Conservation (phyloP, 169 alveolate genomes). For the Plasmodium billcollinsi region DNA sequence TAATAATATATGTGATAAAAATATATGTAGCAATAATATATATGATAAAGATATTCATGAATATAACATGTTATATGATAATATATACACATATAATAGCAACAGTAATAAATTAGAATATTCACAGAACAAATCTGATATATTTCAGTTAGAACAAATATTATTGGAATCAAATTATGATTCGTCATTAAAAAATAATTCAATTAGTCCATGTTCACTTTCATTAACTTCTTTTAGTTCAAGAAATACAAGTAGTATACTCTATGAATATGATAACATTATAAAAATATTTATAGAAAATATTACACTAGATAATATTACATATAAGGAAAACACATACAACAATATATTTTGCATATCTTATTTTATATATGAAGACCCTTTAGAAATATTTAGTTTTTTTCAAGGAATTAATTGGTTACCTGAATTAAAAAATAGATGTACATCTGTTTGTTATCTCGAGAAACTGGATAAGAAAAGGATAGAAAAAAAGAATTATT, state of each 20-base stretch:
- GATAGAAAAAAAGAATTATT: not conserved
- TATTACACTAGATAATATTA: slow-evolving; percentile 12
- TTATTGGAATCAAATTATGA: too few relatives aligned
- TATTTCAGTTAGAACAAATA: too few relatives aligned
- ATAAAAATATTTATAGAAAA: slow-evolving; percentile 48
- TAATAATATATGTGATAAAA: too few relatives aligned
- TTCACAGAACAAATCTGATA: too few relatives aligned
- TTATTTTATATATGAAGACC: slow-evolving; percentile 73
- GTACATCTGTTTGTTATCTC: slow-evolving; percentile 40
- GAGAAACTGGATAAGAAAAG: slow-evolving; percentile 16
- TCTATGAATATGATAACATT: slow-evolving; percentile 15
- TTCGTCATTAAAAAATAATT: too few relatives aligned
- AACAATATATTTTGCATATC: slow-evolving; percentile 61
- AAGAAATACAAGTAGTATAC: slow-evolving; percentile 6
- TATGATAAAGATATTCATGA: too few relatives aligned
- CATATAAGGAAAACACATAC: not conserved
- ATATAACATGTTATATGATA: too few relatives aligned
- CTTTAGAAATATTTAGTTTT: slow-evolving; percentile 62
- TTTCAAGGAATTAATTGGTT: slow-evolving; percentile 75
- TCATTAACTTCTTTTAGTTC: slow-evolving; percentile 22
- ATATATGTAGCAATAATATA: too few relatives aligned
- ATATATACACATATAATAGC: too few relatives aligned
- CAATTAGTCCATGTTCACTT: not conserved
- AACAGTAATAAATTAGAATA: too few relatives aligned
- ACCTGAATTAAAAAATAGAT: slow-evolving; percentile 63